phyloP scores from a whole-genome alignment of 192 early-diverging fungal genomes.

The Gamsiella multidivaricata region DNA sequence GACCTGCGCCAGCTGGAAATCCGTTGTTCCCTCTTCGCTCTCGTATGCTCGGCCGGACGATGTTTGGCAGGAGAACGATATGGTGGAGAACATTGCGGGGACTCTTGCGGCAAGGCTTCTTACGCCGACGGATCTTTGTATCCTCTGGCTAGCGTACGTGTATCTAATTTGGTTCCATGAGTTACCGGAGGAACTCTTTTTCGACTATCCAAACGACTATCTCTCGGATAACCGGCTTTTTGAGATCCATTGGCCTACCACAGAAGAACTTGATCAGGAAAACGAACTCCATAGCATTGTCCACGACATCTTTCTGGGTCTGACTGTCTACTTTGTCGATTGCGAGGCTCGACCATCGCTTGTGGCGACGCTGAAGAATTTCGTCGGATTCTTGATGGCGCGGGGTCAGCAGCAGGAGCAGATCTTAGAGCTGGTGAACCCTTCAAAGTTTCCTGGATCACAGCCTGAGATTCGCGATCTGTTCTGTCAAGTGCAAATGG shows the following conservation, averaged over 20 bases:
- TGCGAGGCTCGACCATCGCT: slow-evolving; percentile 20
- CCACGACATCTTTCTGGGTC: slow-evolving; percentile 41
- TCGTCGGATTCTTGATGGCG: slow-evolving; percentile 37
- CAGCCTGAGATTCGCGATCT: slow-evolving; percentile 34
- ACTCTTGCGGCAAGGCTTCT: slow-evolving; percentile 32
- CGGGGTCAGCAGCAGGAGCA: slow-evolving; percentile 22
- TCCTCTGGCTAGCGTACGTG: slow-evolving; percentile 39
- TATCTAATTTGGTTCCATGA: slow-evolving; percentile 51
- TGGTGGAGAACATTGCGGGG: slow-evolving; percentile 30
- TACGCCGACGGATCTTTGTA: slow-evolving; percentile 27
- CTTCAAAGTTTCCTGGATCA: slow-evolving; percentile 15
- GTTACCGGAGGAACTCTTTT: slow-evolving; percentile 26
- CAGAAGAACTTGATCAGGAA: slow-evolving; percentile 27
- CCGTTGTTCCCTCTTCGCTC: slow-evolving; percentile 11
- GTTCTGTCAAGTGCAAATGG: slow-evolving; percentile 33
- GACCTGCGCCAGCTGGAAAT: slow-evolving; percentile 27
- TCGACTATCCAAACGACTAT: slow-evolving; percentile 30
- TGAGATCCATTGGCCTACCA: slow-evolving; percentile 31
- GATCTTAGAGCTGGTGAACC: slow-evolving; percentile 33
- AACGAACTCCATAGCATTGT: slow-evolving; percentile 38
- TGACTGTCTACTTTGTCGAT: slow-evolving; percentile 40
- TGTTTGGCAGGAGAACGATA: slow-evolving; percentile 34
- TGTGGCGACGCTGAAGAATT: slow-evolving; percentile 37
- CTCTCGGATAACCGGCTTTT: slow-evolving; percentile 21
- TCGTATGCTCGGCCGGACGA: slow-evolving; percentile 31